Conservation (phyloP, 2,329 filamentous ascomycete species). For the Chlorencoelia australis region DNA sequence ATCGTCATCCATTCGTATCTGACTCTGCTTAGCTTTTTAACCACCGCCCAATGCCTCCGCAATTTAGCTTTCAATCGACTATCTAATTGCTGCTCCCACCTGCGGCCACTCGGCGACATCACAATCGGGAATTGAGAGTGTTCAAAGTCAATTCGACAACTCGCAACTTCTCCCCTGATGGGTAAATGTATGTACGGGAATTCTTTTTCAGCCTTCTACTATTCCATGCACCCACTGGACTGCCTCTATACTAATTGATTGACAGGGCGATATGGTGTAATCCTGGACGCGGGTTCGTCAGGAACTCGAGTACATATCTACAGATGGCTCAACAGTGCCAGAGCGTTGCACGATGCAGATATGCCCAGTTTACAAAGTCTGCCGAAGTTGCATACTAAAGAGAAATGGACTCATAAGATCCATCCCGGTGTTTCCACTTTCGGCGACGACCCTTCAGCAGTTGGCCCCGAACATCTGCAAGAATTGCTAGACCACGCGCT, state of each 20-base stretch:
- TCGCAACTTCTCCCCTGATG: constrained; percentile 7
- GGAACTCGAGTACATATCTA: constrained; percentile 93
- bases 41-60: no score
- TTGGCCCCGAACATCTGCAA: constrained; percentile 76
- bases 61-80: no score
- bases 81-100: no score
- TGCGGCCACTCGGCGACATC: no score
- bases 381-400: constrained; percentile 73
- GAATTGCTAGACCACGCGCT: constrained; percentile 73
- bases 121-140: no score
- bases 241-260: not conserved
- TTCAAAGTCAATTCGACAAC: no score
- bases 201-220: not conserved
- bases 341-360: constrained; percentile 52
- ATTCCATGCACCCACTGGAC: not conserved
- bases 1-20: no score
- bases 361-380: constrained; percentile 54
- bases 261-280: constrained; percentile 67
- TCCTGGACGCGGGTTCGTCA: constrained; percentile 95
- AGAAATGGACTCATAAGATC: constrained; percentile 88
- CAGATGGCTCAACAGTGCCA: constrained; percentile 73
- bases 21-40: no score
- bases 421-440: constrained; percentile 89
- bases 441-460: constrained; percentile 60
- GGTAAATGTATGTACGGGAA: constrained; percentile 6